Conservation (phyloP, 495 filamentous ascomycete species). For the Xylaria flabelliformis region DNA sequence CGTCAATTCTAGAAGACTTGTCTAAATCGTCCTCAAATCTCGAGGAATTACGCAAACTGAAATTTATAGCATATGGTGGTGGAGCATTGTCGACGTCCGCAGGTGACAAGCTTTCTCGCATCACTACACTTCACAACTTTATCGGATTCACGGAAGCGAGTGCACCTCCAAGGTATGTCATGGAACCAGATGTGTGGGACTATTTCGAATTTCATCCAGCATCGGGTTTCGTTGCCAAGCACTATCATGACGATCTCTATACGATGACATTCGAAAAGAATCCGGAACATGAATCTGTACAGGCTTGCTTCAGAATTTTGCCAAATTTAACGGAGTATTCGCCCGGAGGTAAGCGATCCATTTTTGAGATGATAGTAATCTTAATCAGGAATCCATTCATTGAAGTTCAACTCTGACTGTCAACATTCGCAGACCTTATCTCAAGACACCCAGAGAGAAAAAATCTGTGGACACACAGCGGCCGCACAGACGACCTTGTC, state of each 20-base stretch:
- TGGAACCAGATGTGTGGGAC: neutral
- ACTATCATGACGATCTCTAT: neutral
- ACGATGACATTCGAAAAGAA: neutral
- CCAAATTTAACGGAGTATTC: neutral
- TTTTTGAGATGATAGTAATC: neutral
- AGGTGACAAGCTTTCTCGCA: slow-evolving; percentile 6
- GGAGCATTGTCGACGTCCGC: neutral
- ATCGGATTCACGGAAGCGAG: slow-evolving; percentile 10
- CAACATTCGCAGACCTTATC: neutral
- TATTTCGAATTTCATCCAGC: slow-evolving; percentile 8
- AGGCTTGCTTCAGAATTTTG: slow-evolving; percentile 1
- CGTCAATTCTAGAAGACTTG: slow-evolving; percentile 6
- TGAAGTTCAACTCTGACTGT: neutral
- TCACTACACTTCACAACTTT: slow-evolving; percentile 5
- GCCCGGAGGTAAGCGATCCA: neutral
- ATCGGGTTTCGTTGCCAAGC: slow-evolving; percentile 2
- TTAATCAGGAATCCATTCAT: too few species aligned
- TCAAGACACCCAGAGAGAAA: neutral
- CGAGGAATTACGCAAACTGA: neutral
- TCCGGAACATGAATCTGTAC: neutral
- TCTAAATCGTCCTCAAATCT: slow-evolving; percentile 1
- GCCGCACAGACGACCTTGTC: neutral
- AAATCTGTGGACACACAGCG: neutral
- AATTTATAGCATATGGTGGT: neutral
- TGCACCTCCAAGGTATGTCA: neutral